Evolutionary conservation across 2,329 filamentous ascomycete species (phyloP), one percentile per base, ranked within the genome.

Genomic region (Verruconis gallopava): DNA sequence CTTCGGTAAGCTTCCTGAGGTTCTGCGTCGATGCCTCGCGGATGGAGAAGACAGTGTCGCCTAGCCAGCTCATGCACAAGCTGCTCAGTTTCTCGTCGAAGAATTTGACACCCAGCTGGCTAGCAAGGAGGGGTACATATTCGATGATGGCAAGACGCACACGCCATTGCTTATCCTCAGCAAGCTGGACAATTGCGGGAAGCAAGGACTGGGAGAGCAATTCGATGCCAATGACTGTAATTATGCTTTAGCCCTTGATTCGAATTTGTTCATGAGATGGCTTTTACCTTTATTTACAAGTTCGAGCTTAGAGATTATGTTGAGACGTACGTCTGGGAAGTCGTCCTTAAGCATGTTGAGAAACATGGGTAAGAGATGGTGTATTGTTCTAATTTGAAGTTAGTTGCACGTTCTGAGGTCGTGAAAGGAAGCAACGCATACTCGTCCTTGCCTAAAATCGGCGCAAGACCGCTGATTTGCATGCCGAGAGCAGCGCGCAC

Each of bases 221-320:
- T 47, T 98, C 91, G 62, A 98, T 98, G 48, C 91, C 91, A 59
- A 98, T 98, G 46, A 98, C 91, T 88, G 41, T 18, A 28, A 14
- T n/a, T 9, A 6, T 4, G 13, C 41, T 57, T 43, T 55, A 47
- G 38, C 37, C 30, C 30, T n/a, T n/a, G n/a, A 11, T 17, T 21
- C 42, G 21, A 5, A 12, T 12, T 13, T 3, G 41, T 13, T n/a
- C 32, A 18, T 21, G 5, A 17, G 21, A 15, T 50, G 21, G 14
- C 6, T 9, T 5, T 41, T 68, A 86, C 84, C 84, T 66, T 95
- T 85, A 67, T 98, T 98, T 49, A 98, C 91, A 48, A 93, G 76
- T 67, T 98, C 93, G 43, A 98, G 78, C 66, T 98, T 98, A n/a
- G 91, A 96, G 57, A 98, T 98, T 61, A 98, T 98, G 66, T 98